phyloP scores from a whole-genome alignment of 208 protist species.

The Leptomonas seymouri region DNA sequence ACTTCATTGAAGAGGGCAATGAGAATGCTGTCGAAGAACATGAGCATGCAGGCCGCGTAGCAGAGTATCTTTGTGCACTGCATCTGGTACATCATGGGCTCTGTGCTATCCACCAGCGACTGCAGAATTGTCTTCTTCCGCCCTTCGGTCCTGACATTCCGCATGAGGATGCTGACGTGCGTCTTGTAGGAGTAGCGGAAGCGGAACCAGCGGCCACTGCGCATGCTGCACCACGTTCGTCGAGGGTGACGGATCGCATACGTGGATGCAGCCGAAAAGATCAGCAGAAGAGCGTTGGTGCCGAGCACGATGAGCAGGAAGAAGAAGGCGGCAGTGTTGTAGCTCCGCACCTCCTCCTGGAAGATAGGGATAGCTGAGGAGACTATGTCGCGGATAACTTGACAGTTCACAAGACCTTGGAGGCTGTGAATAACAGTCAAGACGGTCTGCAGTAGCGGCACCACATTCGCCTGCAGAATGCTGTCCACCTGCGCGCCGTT shows the following conservation, averaged over 20 bases:
- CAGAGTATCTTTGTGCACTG: constrained; percentile 27
- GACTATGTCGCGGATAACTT: constrained; percentile 37
- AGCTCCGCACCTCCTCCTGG: constrained; percentile 21
- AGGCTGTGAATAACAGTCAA: constrained; percentile 22
- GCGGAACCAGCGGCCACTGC: constrained; percentile 46
- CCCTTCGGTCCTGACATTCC: not conserved
- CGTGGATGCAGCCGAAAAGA: constrained; percentile 6
- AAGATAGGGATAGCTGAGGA: constrained; percentile 28
- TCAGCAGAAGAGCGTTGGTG: constrained; percentile 20
- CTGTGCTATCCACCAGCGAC: constrained; percentile 10
- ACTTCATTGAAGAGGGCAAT: constrained; percentile 44
- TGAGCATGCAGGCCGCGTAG: constrained; percentile 29
- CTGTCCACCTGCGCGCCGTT: constrained; percentile 19
- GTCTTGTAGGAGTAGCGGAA: constrained; percentile 45
- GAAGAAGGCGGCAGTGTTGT: constrained; percentile 34
- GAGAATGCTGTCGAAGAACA: constrained; percentile 47
- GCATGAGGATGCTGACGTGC: constrained; percentile 25
- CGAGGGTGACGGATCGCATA: constrained; percentile 31
- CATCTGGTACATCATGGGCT: constrained; percentile 37
- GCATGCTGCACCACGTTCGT: constrained; percentile 37
- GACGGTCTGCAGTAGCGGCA: constrained; percentile 22
- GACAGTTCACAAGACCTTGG: constrained; percentile 37
- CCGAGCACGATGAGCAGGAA: constrained; percentile 40
- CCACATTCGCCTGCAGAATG: constrained; percentile 10
- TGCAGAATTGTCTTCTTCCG: constrained; percentile 5